Evolutionary conservation across 2,329 filamentous ascomycete species (phyloP), one percentile per base, ranked within the genome.

Genomic region (Sporothrix protearum): DNA sequence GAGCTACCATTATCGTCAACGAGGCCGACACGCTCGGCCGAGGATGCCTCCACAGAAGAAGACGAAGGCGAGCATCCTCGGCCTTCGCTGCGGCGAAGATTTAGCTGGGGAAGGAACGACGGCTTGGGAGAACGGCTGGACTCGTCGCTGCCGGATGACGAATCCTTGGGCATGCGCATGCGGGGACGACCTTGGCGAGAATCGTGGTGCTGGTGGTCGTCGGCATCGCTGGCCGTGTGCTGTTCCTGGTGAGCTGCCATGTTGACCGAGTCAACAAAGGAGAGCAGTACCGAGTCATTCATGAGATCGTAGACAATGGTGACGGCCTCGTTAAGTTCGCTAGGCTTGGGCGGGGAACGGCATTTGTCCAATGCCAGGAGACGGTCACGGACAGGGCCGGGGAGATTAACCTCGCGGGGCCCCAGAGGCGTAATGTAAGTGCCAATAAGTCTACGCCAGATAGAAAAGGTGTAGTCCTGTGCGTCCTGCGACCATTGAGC

Each of bases 231-330:
- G 19, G 22, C 25, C 8, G 22, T 33, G 12, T 79, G 80, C 68
- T 76, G 49, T 12, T 70, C 59, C 47, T 67, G 49, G 19, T 59
- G 72, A 2, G 69, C 49, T 36, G 57, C 42, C 12, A 64, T 57
- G 42, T 47, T 67, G 39, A 87, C 81, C 0, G 86, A 87, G 74
- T 97, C 95, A 70, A 98, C 85, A 78, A 98, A 99, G 0, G 95
- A 94, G 0, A 97, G 90, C 68, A 98, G 85, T 0, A 98, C 92
- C 3, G 94, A 97, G 79, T 98, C 96, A 77, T 97, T 96, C 94
- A 99, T 98, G 71, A 99, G 84, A 76, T 98, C 96, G 80, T 95
- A 94, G 53, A 97, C 92, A 73, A 97, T 96, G 73, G 88, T 87
- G 30, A 97, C 92, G 25, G 96, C 94, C 68, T 92, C 87, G 73